Base-by-base conservation (phyloP, 2,329 filamentous ascomycete species). In the Phaeosphaeria sp. region DNA sequence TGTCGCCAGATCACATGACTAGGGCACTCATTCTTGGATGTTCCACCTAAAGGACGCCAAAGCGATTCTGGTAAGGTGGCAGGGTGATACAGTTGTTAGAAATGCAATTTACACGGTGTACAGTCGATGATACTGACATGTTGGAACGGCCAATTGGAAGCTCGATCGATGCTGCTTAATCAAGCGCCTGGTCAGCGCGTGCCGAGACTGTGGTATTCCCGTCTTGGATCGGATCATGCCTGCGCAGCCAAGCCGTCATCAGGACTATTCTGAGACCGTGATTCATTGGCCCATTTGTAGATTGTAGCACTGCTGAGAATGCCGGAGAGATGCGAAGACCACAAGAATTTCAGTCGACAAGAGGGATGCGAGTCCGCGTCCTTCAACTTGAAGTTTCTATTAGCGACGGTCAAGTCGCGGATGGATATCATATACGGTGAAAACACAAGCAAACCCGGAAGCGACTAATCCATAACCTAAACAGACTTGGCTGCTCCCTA, bases 1-100 rank as follows among this genome's bases (percentile, higher is more conserved):
- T 20, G 15, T 42, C 62, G 54, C 63, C 52, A 58, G 27, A 46
- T 64, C 63, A 66, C 60, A 55, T 66, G 63, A 54, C 42, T 2
- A 27, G 25, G 5, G 9, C 25, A 5, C 25, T 27, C 25, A 27
- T 9, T 9, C 9, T 4, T 27, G 5, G 25, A 27, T 9, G 25
- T 27, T 27, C 9, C 25, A 27, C 25, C 25, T 27, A 9, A 4
- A 27, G 4, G 25, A 9, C 9, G 25, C n/a, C n/a, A 27, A 27
- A 27, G 25, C 9, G 9, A 9, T 9, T 27, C 9, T 27, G 25
- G 25, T 27, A 27, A 4, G 25, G 25, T 27, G 25, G 25, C 25
- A 27, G 5, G 4, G 25, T 5, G 25, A 9, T 27, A 4, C 25
- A 5, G 2, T 42, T n/a, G 17, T 17, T n/a, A 42, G n/a, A 9